Percentiles rank a stretch among this genome's conserved stretches.
Evolutionary conservation across 257 asterid genomes (phyloP).

Genomic region (Przewalskia tangutica): DNA sequence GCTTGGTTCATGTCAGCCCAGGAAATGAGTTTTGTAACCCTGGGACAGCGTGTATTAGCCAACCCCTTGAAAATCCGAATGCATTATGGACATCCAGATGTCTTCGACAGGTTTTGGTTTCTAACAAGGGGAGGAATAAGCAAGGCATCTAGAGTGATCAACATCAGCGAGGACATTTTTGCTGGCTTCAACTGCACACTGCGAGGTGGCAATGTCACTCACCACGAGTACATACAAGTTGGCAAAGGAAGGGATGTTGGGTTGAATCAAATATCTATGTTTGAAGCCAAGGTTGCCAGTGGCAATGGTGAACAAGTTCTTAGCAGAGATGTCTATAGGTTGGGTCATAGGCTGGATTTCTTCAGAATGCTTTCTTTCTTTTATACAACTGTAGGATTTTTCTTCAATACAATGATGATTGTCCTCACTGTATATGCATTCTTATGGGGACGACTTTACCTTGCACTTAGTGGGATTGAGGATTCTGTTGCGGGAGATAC

Average conservation of each 20-base stretch:
- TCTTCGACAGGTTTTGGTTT: constrained; percentile 98
- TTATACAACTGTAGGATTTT: constrained; percentile 90
- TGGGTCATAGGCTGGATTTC: constrained; percentile 96
- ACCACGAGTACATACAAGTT: constrained; percentile 96
- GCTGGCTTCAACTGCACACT: constrained; percentile 98
- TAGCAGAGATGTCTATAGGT: constrained; percentile 89
- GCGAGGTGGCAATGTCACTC: constrained; percentile 95
- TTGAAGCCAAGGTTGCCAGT: constrained; percentile 97
- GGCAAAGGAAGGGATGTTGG: constrained; percentile 99
- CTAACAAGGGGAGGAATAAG: constrained; percentile 96
- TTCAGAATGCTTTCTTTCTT: constrained; percentile 98
- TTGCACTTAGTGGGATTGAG: constrained; percentile 95
- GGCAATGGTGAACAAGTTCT: constrained; percentile 97
- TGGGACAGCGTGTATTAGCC: constrained; percentile 98
- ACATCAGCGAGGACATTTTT: constrained; percentile 95
- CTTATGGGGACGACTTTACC: constrained; percentile 95
- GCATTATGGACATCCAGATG: constrained; percentile 99
- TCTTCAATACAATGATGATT: constrained; percentile 94
- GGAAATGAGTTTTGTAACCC: constrained; percentile 93
- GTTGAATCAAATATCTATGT: constrained; percentile 89
- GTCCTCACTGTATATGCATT: constrained; percentile 86
- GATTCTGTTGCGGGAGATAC: constrained; percentile 35
- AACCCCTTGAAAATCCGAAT: constrained; percentile 93
- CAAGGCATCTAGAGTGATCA: constrained; percentile 96
- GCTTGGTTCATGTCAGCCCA: constrained; percentile 99